phyloP scores from a whole-genome alignment of 306 rosid genomes.

The Sechiopsis laciniata region DNA sequence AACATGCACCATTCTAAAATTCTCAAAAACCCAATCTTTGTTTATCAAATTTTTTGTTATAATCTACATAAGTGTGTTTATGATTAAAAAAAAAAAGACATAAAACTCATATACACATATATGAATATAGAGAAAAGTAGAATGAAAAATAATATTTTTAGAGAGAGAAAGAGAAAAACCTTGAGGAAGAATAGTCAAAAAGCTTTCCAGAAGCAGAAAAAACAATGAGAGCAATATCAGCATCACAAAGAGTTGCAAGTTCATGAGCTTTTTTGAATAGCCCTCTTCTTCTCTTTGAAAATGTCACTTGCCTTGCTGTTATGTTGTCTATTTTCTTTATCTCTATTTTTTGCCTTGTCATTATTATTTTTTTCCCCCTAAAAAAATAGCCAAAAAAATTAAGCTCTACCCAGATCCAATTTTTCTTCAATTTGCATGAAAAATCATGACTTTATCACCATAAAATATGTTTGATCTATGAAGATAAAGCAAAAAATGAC shows the following conservation, averaged over 20 bases:
- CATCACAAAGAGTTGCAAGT: too few species aligned
- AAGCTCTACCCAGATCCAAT: neutral
- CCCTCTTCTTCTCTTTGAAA: too few species aligned
- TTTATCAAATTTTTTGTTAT: too few species aligned
- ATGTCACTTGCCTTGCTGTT: constrained; percentile 17
- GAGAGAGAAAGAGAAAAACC: neutral
- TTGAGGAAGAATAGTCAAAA: constrained; percentile 16
- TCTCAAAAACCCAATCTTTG: too few species aligned
- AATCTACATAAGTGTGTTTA: too few species aligned
- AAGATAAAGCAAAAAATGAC: neutral
- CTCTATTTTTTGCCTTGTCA: constrained; percentile 4
- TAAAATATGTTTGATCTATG: neutral
- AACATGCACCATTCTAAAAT: too few species aligned
- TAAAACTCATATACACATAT: too few species aligned
- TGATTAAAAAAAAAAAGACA: too few species aligned
- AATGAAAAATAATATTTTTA: too few species aligned
- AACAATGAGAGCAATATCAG: constrained; percentile 15
- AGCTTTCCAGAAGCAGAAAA: constrained; percentile 23
- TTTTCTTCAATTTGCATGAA: neutral
- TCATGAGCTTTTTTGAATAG: too few species aligned
- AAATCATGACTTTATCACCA: neutral
- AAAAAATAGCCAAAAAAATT: neutral
- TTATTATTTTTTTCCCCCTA: neutral
- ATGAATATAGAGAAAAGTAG: too few species aligned
- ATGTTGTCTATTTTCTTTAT: constrained; percentile 16